These are phyloP conservation scores for Eutrema yunnanense DNA, from an alignment of 345 rosid genomes.

Conservation along the genomic window DNA sequence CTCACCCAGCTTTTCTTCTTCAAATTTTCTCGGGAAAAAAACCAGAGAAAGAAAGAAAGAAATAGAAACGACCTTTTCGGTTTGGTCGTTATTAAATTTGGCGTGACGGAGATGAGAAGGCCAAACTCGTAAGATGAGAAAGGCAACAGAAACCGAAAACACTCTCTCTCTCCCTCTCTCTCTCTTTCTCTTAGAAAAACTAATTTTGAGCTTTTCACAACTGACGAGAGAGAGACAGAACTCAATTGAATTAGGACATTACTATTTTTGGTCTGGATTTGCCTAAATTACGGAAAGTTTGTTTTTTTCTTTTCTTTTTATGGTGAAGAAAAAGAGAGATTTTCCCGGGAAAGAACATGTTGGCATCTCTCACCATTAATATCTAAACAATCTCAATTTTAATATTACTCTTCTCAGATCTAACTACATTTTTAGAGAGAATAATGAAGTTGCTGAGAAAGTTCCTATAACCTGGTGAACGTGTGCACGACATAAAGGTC, in stretches of 20 bases:
- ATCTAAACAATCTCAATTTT: neutral
- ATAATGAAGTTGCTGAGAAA: constrained; percentile 16
- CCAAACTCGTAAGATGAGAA: constrained; percentile 24
- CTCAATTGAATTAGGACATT: neutral
- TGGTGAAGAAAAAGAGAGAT: constrained; percentile 7
- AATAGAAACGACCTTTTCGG: constrained; percentile 11
- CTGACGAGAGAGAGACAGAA: neutral
- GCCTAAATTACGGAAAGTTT: constrained; percentile 15
- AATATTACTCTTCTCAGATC: constrained; percentile 1
- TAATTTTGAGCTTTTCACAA: constrained; percentile 9
- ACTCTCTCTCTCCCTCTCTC: neutral
- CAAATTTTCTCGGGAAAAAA: neutral
- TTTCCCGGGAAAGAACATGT: constrained; percentile 26
- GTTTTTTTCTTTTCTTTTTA: neutral
- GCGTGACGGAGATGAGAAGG: constrained; percentile 22
- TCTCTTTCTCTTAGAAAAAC: neutral
- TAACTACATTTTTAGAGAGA: neutral
- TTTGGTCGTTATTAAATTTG: constrained; percentile 1
- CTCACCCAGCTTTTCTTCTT: constrained; percentile 13
- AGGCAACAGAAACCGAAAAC: constrained; percentile 11
- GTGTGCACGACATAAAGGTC: constrained; percentile 24
- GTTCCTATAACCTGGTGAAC: constrained; percentile 12
- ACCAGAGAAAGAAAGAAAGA: neutral
- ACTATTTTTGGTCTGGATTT: constrained; percentile 15
- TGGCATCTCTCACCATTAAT: constrained; percentile 6